Base-by-base conservation (phyloP, 1,284 basidiomycete genomes). In the Ustilago bromivora region DNA sequence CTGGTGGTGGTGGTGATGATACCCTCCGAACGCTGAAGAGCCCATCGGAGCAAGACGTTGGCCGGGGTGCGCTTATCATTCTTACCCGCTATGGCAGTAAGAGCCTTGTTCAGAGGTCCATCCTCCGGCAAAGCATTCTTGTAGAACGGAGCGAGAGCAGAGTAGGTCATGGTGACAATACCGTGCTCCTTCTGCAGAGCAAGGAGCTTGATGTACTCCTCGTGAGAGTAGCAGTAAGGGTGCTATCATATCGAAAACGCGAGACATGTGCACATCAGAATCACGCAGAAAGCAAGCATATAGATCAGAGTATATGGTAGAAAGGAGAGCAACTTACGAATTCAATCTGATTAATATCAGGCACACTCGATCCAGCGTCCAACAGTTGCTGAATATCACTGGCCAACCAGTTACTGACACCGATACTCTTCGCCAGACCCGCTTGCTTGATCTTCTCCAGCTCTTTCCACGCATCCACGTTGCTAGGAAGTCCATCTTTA, bases 281-380 rank as follows among this genome's bases (percentile, higher is more conserved):
- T 28, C 23, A 28, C 3, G 23, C 23, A 28, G 23, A 28, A 28
- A 19, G 13, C 8, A 57, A 10, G 19, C 23, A 19, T 5, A 17
- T 34, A 46, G n/a, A 40, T 17, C 19, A 28, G 5, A 4, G 13
- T 6, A 46, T 8, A 4, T 46, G 6, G n/a, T 31, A 51, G 15
- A 15, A 17, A 38, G 34, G 4, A n/a, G 46, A 43, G 7, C n/a
- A 3, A 70, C 74, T 73, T 60, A 72, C 73, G 46, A 76, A 78
- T 51, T 81, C 79, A 52, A 81, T 80, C 67, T 81, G 78, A 62
- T 81, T 81, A 56, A 81, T 80, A 35, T 81, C 78, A n/a, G 76
- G 77, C 1, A 54, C 57, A 58, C 74, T 80, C 51, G 66, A 54
- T 13, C 77, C 71, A 1, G 73, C 71, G 54, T 76, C 75, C n/a